Percentiles rank a stretch among this genome's conserved stretches.
These are phyloP conservation scores for Talaromyces sp. DNA, from an alignment of 2,329 filamentous ascomycete genomes.

Conservation along the genomic window DNA sequence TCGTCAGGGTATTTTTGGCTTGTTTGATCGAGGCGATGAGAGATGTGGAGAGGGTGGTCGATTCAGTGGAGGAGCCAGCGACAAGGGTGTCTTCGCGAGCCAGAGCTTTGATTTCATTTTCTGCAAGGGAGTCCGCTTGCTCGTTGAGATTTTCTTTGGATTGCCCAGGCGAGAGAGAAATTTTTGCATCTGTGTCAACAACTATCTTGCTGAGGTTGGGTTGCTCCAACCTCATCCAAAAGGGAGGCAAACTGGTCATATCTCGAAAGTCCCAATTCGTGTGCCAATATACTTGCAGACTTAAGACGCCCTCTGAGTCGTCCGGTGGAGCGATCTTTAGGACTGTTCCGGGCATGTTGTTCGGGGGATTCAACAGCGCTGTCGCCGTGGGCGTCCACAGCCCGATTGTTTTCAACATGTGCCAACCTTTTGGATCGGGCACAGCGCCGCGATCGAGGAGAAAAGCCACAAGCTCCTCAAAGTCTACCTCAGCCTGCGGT, in stretches of 20 bases:
- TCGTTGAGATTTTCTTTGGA: not conserved
- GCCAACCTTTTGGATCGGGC: slow-evolving; percentile 56
- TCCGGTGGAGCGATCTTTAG: slow-evolving; percentile 53
- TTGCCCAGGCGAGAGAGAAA: not conserved
- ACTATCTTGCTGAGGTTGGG: slow-evolving; percentile 10
- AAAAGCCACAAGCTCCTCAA: slow-evolving; percentile 58
- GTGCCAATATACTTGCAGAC: slow-evolving; percentile 54
- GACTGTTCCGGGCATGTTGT: slow-evolving; percentile 43
- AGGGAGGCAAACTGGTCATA: slow-evolving; percentile 51
- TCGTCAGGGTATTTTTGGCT: not conserved
- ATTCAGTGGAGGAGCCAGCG: not conserved
- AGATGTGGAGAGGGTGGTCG: not conserved
- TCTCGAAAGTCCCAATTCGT: slow-evolving; percentile 51
- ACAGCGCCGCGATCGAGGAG: slow-evolving; percentile 60
- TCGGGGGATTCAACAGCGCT: slow-evolving; percentile 50
- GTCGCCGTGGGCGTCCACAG: slow-evolving; percentile 59
- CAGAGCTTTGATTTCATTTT: not conserved
- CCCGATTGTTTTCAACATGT: slow-evolving; percentile 52
- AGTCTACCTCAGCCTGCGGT: slow-evolving; percentile 47
- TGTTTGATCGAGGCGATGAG: not conserved
- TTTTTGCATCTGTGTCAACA: not conserved
- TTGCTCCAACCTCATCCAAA: slow-evolving; percentile 43
- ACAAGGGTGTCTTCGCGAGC: slow-evolving; percentile 5
- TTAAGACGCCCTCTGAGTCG: slow-evolving; percentile 58
- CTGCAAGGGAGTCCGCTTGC: not conserved